These are phyloP conservation scores for Tetraselmis striata DNA, from an alignment of 139 green algal species.

Conservation along the genomic window DNA sequence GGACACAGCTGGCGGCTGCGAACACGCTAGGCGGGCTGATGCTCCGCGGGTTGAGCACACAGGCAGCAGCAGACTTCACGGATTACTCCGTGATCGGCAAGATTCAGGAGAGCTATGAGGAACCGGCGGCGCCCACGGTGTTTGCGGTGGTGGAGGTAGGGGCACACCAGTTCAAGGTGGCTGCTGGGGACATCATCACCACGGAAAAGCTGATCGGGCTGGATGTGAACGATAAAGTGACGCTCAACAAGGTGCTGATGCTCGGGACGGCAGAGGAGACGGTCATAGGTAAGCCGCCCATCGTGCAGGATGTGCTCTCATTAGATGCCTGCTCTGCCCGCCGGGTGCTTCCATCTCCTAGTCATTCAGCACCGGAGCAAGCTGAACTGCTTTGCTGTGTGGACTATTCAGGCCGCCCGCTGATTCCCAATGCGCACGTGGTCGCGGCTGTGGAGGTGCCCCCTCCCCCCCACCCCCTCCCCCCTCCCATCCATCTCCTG, in stretches of 20 bases:
- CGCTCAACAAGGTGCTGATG: slow-evolving; percentile 48
- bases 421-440: slow-evolving; percentile 13
- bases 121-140: slow-evolving; percentile 1
- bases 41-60: no score
- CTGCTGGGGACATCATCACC: slow-evolving; percentile 43
- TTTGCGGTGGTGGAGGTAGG: slow-evolving; percentile 66
- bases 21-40: no score
- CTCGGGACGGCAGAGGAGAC: slow-evolving; percentile 43
- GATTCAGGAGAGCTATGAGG: neutral
- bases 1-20: no score
- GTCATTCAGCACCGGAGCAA: no score
- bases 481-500: no score
- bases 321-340: no score
- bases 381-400: no score
- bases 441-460: slow-evolving; percentile 11
- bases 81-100: no score
- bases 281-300: slow-evolving; percentile 51
- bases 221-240: slow-evolving; percentile 51
- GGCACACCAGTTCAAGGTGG: slow-evolving; percentile 53
- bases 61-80: no score
- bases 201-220: slow-evolving; percentile 50
- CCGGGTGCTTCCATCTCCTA: slow-evolving; percentile 31
- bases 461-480: no score
- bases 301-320: no score
- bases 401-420: slow-evolving; percentile 18